Base-by-base conservation (phyloP, 2,329 filamentous ascomycete species). In the Ophiocordyceps camponoti-saundersi region DNA sequence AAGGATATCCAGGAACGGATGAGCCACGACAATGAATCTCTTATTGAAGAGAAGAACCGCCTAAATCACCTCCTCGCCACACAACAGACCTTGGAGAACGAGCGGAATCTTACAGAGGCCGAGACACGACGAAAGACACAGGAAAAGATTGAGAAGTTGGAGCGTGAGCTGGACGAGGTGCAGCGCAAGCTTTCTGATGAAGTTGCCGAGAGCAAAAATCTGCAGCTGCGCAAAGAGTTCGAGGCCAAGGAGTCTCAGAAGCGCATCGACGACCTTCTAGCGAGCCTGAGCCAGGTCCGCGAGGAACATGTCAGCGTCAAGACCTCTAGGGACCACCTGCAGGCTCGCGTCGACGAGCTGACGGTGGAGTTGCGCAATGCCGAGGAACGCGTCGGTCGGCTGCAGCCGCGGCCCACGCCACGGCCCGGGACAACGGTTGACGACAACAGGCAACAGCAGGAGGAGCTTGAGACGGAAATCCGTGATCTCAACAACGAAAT, bases 1-100 rank as follows among this genome's bases (percentile, higher is more conserved):
- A 94, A 92, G 67, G 86, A 83, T 48, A 94, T 95, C 32, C 89
- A 96, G 60, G 82, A 85, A 52, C 80, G 93, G 46, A 71, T 96
- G 42, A 83, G 78, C 51, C 86, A 92, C 56, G 89, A 96, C 58
- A 95, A 92, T 52, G 87, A 95, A 57, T 78, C 69, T 20, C 69
- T 96, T 13, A 74, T 84, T 41, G 85, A 93, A 50, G 92, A 98
- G 61, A 85, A 88, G 53, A 78, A 80, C 43, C 77, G 89, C 29
- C 74, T 96, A 5, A 94, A 90, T 63, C 81, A 79, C 48, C 72
- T 95, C 30, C 77, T 95, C 43, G 77, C 82, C 4, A 88, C 85
- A 47, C 77, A 95, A 45, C 90, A 96, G 57, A 89, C 80, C 16
- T 72, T 96, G 32, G 80, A 93, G 53, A 96, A 95, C 55, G 90